Conservation (phyloP, 2,329 filamentous ascomycete genomes). For the Pseudocercospora cruenta region DNA sequence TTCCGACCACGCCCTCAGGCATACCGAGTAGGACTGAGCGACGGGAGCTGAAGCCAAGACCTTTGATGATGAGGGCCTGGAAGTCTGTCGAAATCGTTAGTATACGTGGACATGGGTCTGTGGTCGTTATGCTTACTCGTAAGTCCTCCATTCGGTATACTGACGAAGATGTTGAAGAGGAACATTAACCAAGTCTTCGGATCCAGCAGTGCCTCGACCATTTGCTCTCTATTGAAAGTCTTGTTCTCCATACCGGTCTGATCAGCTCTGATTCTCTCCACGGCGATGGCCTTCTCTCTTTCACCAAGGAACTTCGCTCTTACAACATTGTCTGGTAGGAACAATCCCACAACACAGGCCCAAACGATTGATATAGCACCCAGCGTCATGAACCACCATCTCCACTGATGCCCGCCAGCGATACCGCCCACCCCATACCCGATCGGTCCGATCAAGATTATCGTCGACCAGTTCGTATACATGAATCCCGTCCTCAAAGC, state of each 20-base stretch:
- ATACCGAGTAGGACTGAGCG: constrained; percentile 16
- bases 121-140: neutral
- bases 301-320: constrained; percentile 14
- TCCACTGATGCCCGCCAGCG: constrained; percentile 14
- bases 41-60: constrained; percentile 17
- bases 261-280: constrained; percentile 18
- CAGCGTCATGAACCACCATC: constrained; percentile 54
- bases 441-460: constrained; percentile 44
- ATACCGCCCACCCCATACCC: constrained; percentile 12
- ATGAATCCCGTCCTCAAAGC: constrained; percentile 40
- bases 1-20: constrained; percentile 19
- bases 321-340: constrained; percentile 20
- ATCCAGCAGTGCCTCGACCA: constrained; percentile 59
- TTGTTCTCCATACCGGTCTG: constrained; percentile 26
- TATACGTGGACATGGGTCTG: neutral
- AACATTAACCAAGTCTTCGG: constrained; percentile 58
- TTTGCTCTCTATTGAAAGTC: constrained; percentile 51
- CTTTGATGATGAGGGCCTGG: constrained; percentile 18
- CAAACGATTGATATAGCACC: constrained; percentile 34
- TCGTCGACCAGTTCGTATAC: constrained; percentile 45
- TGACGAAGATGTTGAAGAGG: constrained; percentile 20
- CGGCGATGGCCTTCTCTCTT: constrained; percentile 17
- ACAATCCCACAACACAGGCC: constrained; percentile 11
- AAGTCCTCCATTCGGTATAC: constrained; percentile 26
- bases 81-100: constrained; percentile 9